Conservation (phyloP, 345 rosid species). For the Sonneratia alba region DNA sequence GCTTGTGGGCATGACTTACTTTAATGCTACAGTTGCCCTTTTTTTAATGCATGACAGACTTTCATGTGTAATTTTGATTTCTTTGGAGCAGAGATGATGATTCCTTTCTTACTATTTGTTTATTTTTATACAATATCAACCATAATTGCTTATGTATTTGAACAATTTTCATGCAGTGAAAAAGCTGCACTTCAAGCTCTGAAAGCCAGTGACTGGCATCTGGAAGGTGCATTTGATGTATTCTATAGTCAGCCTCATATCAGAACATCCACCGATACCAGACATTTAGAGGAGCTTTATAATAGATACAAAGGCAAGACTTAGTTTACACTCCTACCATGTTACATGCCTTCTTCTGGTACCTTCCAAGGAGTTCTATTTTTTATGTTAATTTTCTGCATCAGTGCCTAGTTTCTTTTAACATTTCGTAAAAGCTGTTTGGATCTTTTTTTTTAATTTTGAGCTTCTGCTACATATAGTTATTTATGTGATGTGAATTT, state of each 20-base stretch:
- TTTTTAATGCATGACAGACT: too few species aligned
- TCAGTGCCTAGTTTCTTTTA: neutral
- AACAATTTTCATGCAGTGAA: slow-evolving; percentile 46
- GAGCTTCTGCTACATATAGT: neutral
- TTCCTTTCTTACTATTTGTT: neutral
- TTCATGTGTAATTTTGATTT: neutral
- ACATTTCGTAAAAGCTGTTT: neutral
- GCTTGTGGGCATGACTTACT: neutral
- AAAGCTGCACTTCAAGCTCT: slow-evolving; percentile 75
- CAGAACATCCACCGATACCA: slow-evolving; percentile 55
- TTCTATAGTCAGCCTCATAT: slow-evolving; percentile 83
- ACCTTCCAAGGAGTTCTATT: neutral
- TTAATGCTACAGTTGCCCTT: neutral
- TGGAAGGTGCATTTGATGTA: slow-evolving; percentile 88
- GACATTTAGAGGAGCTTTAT: slow-evolving; percentile 91
- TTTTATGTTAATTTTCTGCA: slow-evolving; percentile 1
- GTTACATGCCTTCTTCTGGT: neutral
- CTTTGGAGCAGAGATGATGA: neutral
- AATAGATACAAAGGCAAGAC: slow-evolving; percentile 76
- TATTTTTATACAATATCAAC: too few species aligned
- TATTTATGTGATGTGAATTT: neutral
- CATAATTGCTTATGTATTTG: neutral
- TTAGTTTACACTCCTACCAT: slow-evolving; percentile 2
- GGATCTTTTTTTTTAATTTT: neutral
- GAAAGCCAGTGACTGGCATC: slow-evolving; percentile 90